Evolutionary conservation across 2,329 filamentous ascomycete species (phyloP).

Genomic region (Orbilia javanica): DNA sequence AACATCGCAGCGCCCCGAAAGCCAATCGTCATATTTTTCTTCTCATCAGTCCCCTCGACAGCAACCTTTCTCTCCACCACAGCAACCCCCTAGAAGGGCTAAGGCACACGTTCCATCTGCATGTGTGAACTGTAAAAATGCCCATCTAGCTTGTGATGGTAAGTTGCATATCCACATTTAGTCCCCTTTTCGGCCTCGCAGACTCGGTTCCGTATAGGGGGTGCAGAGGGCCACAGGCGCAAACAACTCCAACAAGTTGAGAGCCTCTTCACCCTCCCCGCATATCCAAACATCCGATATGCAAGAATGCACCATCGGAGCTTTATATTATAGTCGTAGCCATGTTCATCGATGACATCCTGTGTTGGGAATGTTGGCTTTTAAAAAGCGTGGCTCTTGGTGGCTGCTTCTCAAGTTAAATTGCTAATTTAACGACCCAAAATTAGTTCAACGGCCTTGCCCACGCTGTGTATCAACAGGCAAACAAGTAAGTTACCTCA

Average conservation of each 20-base stretch:
- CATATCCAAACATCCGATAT: background rate
- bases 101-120: constrained; percentile 87
- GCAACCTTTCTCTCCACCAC: constrained; percentile 72
- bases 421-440: constrained; percentile 18
- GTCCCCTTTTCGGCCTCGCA: constrained; percentile 19
- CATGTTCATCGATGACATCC: constrained; percentile 35
- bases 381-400: constrained; percentile 17
- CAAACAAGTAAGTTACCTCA: constrained; percentile 71
- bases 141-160: constrained; percentile 76
- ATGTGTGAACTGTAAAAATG: constrained; percentile 86
- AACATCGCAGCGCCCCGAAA: constrained; percentile 59
- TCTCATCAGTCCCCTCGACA: constrained; percentile 53
- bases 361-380: constrained; percentile 52
- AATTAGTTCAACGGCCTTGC: constrained; percentile 79
- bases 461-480: constrained; percentile 81
- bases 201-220: constrained; percentile 21
- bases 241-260: background rate
- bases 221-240: constrained; percentile 20
- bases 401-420: constrained; percentile 47
- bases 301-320: constrained; percentile 34
- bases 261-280: background rate
- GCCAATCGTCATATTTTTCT: constrained; percentile 61
- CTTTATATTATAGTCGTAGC: constrained; percentile 12
- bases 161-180: constrained; percentile 45
- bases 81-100: constrained; percentile 72